These are phyloP conservation scores for Hysterium pulicare DNA, from an alignment of 2,329 filamentous ascomycete species.

Conservation along the genomic window DNA sequence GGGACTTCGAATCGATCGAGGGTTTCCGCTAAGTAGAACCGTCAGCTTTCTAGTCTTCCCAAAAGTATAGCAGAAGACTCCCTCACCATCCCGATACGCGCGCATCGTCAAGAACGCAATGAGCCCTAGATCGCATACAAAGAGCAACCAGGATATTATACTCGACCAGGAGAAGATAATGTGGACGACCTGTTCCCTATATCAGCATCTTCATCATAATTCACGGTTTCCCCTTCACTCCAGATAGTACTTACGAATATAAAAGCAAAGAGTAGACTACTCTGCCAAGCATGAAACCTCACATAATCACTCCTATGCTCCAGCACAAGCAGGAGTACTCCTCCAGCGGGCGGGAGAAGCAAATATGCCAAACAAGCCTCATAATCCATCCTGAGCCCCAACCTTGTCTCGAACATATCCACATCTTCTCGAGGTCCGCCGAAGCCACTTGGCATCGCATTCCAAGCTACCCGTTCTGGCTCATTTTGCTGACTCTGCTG, in stretches of 20 bases:
- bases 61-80: too few relatives aligned
- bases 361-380: slow-evolving; percentile 91
- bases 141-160: slow-evolving; percentile 79
- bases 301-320: slow-evolving; percentile 98
- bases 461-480: slow-evolving; percentile 30
- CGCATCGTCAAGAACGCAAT: slow-evolving; percentile 74
- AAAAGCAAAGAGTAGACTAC: slow-evolving; percentile 74
- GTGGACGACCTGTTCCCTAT: slow-evolving; percentile 63
- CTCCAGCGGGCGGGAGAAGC: slow-evolving; percentile 77
- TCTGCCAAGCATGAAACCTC: slow-evolving; percentile 96
- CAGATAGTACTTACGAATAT: slow-evolving; percentile 47
- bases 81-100: slow-evolving; percentile 81
- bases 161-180: slow-evolving; percentile 82
- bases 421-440: slow-evolving; percentile 61
- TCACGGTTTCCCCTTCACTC: background rate
- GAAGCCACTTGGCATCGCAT: slow-evolving; percentile 16
- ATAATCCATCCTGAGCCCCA: slow-evolving; percentile 81
- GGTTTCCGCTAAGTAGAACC: slow-evolving; percentile 65
- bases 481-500: too few relatives aligned
- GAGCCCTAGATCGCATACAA: slow-evolving; percentile 69
- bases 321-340: slow-evolving; percentile 75
- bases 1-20: slow-evolving; percentile 76
- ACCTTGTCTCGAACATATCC: slow-evolving; percentile 77
- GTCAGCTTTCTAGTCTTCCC: too few relatives aligned
- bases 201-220: background rate